Base-by-base conservation (phyloP, 2,329 filamentous ascomycete genomes). In the Exophiala phaeomuriformis region DNA sequence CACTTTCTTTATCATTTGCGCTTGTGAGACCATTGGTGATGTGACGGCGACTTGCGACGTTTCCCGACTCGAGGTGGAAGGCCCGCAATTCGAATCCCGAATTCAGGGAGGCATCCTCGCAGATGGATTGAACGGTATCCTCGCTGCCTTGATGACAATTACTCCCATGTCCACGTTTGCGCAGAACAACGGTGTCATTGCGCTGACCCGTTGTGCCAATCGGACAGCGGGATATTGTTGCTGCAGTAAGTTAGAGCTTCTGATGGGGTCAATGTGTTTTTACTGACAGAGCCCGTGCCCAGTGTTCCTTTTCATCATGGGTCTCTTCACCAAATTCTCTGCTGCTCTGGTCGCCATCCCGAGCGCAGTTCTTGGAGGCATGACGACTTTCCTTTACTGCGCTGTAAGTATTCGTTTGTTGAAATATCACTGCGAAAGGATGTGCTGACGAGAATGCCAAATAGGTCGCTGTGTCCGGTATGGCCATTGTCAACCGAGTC, bases 41-140 rank as follows among this genome's bases (percentile, higher is more conserved):
- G 83, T 85, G 63, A 83, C 82, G 0, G 83, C 83, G 1, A 86
- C 83, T 7, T 84, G 81, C 66, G 81, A 84, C 64, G 81, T 84
- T 5, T 83, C 80, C 3, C 72, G 77, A 3, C 74, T 84, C 1
- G 78, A 84, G 55, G 82, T 86, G 49, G 78, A 84, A 55, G 83
- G 83, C 10, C 72, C 72, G 2, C 67, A 79, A 27, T 86, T 85
- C 70, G 83, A 86, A 65, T 80, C 77, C n/a, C 77, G 83, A 2
- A 84, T 86, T 61, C 83, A 86, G 64, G 83, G 83, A 5, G 83
- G 83, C 47, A 79, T 86, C 6, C 71, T 86, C 2, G 82, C 81
- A 1, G 83, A 85, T 62, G 82, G 83, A 0, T 65, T 86, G n/a
- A 84, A 82, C 60, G 81, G 82, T 57, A 69, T 85, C 45, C 62